Conservation (phyloP, 257 asterid species). For the Parsonsia alboflavescens region DNA sequence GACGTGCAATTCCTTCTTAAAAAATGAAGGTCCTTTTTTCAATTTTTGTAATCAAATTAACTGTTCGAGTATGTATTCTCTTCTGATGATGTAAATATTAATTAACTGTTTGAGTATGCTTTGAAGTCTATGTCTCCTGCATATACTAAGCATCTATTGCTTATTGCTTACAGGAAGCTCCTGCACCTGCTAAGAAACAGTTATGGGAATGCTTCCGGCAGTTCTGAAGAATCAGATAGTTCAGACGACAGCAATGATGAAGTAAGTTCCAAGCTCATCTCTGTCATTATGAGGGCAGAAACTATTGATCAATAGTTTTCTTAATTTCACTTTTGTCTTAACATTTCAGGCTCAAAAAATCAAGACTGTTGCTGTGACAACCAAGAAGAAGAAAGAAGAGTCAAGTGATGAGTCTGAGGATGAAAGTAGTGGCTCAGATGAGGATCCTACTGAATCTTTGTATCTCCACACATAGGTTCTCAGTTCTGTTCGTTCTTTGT, state of each 20-base stretch:
- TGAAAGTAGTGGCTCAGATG: no score
- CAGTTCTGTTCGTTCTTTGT: no score
- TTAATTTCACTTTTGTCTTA: no score
- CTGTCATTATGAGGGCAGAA: no score
- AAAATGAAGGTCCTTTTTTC: neutral
- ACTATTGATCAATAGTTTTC: neutral
- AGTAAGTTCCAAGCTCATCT: neutral
- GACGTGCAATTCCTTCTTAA: neutral
- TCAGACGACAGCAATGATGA: constrained; percentile 21
- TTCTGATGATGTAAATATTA: constrained; percentile 15
- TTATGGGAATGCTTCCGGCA: constrained; percentile 15
- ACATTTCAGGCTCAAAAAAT: constrained; percentile 13
- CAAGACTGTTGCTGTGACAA: neutral
- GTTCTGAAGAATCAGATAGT: constrained; percentile 17
- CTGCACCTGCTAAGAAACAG: constrained; percentile 16
- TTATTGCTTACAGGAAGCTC: constrained; percentile 19
- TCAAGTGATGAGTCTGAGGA: constrained; percentile 36
- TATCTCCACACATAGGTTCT: no score
- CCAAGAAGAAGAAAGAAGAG: constrained; percentile 28
- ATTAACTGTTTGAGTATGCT: neutral
- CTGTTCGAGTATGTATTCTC: no score
- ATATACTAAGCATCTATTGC: no score
- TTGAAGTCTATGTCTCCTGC: neutral
- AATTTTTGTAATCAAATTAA: neutral
- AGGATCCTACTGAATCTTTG: no score